Conservation (phyloP, 306 rosid genomes). For the Cucumis hystrix region DNA sequence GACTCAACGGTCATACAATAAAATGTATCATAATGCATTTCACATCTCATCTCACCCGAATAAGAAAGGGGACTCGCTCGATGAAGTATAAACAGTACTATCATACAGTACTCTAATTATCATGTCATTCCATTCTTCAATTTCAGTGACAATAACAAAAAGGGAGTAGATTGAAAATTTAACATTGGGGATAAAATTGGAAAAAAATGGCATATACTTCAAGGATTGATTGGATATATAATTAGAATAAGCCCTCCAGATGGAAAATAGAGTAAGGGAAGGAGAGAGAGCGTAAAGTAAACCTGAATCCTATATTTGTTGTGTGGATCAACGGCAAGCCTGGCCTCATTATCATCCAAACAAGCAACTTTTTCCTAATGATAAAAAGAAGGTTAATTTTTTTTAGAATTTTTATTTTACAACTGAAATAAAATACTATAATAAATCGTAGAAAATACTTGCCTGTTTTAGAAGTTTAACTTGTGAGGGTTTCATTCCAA, state of each 20-base stretch:
- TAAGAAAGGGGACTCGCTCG: neutral
- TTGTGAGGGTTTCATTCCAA: constrained; percentile 88
- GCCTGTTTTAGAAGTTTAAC: constrained; percentile 95
- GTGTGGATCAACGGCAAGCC: constrained; percentile 71
- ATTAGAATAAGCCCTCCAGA: neutral
- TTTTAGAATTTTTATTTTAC: neutral
- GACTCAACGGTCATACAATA: neutral
- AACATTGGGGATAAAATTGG: neutral
- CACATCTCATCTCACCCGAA: neutral
- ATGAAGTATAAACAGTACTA: neutral
- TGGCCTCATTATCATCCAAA: constrained; percentile 86
- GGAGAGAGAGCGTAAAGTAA: neutral
- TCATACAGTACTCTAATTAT: neutral
- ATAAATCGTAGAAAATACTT: constrained; percentile 6
- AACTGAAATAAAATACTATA: neutral
- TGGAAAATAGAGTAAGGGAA: neutral
- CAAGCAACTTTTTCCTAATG: constrained; percentile 98
- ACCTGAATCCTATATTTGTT: constrained; percentile 90
- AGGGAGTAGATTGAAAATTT: neutral
- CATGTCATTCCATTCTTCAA: neutral
- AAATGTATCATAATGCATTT: neutral
- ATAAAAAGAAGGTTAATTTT: constrained; percentile 8
- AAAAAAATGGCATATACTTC: neutral
- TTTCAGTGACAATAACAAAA: neutral
- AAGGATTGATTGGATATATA: neutral